phyloP scores from a whole-genome alignment of 73 alveolate genomes.

The Diophrys appendiculata region DNA sequence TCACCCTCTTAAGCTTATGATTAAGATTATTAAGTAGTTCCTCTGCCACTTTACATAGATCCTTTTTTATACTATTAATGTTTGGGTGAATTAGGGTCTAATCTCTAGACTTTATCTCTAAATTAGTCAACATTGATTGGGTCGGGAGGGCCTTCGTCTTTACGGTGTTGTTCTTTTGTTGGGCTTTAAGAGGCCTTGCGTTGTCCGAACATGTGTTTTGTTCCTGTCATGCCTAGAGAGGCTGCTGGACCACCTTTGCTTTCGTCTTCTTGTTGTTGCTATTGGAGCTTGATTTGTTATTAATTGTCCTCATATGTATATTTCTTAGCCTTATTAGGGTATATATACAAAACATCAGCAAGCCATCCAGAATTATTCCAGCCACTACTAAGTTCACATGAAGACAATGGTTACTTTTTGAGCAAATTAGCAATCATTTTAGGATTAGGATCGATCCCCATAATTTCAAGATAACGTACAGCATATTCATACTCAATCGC shows the following conservation, averaged over 20 bases:
- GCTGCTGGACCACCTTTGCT: not conserved
- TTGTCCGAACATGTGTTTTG: not conserved
- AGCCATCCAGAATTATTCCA: conserved; percentile 72
- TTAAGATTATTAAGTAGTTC: too few relatives aligned
- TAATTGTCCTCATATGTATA: conserved; percentile 40
- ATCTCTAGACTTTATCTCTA: not conserved
- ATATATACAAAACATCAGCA: conserved; percentile 63
- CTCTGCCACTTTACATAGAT: not conserved
- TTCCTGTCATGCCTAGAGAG: not conserved
- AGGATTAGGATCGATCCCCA: conserved; percentile 73
- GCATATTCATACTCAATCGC: conserved; percentile 83
- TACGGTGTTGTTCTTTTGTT: not conserved
- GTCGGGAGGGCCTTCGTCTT: not conserved
- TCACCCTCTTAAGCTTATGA: not conserved
- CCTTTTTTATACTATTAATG: not conserved
- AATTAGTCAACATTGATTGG: too few relatives aligned
- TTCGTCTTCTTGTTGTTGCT: not conserved
- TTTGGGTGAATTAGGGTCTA: not conserved
- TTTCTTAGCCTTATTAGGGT: conserved; percentile 62
- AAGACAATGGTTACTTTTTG: conserved; percentile 57
- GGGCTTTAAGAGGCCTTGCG: not conserved
- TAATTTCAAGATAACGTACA: conserved; percentile 66
- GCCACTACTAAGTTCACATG: conserved; percentile 70
- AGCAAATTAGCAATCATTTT: conserved; percentile 52
- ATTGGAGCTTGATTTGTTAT: conserved; percentile 20